Percentiles rank a stretch among this genome's conserved stretches.
phyloP scores from a whole-genome alignment of 306 rosid species.

The Trifolium repens region DNA sequence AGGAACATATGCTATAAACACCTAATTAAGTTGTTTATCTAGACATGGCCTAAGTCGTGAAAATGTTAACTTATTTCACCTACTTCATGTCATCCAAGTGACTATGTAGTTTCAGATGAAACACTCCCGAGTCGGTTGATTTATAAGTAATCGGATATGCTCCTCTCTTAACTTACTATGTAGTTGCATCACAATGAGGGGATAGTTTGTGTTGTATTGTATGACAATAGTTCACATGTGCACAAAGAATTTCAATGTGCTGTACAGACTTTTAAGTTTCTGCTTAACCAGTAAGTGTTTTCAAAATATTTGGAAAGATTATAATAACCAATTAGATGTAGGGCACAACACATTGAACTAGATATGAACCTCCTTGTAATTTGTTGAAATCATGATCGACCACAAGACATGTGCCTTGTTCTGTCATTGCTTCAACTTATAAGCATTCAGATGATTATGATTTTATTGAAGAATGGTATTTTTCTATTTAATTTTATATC shows the following conservation, averaged over 20 bases:
- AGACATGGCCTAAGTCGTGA: neutral
- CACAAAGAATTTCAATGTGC: slow-evolving; percentile 6
- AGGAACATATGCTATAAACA: neutral
- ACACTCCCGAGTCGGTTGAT: neutral
- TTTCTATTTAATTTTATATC: neutral
- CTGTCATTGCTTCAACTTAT: slow-evolving; percentile 20
- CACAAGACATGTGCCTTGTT: neutral
- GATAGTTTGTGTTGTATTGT: slow-evolving; percentile 20
- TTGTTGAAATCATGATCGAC: slow-evolving; percentile 26
- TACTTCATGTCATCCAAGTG: neutral
- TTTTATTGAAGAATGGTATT: slow-evolving; percentile 25
- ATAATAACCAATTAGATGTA: neutral
- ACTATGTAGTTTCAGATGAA: slow-evolving; percentile 7
- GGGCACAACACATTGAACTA: neutral
- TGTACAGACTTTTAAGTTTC: neutral
- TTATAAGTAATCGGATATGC: neutral
- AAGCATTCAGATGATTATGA: neutral
- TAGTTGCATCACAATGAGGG: neutral
- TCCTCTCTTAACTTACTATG: neutral
- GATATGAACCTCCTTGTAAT: slow-evolving; percentile 10
- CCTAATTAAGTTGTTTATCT: neutral
- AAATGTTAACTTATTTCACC: neutral
- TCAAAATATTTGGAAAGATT: slow-evolving; percentile 21
- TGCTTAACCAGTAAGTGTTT: slow-evolving; percentile 25
- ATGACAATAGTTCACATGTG: slow-evolving; percentile 12